Conservation (phyloP, 257 asterid genomes). For the Ilex asprella region DNA sequence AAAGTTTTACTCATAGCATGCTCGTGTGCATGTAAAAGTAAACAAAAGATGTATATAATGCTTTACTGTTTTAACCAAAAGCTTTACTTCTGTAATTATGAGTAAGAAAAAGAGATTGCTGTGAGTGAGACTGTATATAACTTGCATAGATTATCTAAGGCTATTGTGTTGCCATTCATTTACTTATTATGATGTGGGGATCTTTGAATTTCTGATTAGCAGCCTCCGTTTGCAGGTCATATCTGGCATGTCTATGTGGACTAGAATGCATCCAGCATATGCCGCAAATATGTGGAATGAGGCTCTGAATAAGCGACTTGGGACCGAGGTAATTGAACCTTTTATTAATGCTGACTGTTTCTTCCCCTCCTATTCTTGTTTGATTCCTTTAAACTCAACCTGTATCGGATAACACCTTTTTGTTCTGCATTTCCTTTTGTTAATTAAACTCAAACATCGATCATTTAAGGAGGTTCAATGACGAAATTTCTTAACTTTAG, state of each 20-base stretch:
- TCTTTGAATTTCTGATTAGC: constrained; percentile 15
- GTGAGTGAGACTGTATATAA: no score
- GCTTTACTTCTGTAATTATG: no score
- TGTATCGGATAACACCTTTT: not conserved
- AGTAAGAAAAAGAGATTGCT: no score
- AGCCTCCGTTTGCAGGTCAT: constrained; percentile 54
- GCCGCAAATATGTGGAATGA: constrained; percentile 99
- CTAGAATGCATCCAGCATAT: constrained; percentile 96
- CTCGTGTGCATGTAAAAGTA: not conserved
- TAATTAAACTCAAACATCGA: not conserved
- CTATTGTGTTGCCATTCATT: not conserved
- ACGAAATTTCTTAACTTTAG: no score
- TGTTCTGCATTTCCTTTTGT: not conserved
- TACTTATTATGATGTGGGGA: constrained; percentile 2
- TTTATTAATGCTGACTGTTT: not conserved
- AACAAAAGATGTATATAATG: no score
- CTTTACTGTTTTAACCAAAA: no score
- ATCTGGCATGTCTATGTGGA: constrained; percentile 99
- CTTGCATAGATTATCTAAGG: not conserved
- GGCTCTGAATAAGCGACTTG: constrained; percentile 98
- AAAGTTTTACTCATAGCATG: not conserved
- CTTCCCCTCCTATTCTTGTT: not conserved
- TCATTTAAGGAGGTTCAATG: not conserved
- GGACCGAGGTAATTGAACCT: constrained; percentile 60
- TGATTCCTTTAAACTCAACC: not conserved